phyloP scores from a whole-genome alignment of 2,329 filamentous ascomycete genomes.

The Pseudogymnoascus sp. region DNA sequence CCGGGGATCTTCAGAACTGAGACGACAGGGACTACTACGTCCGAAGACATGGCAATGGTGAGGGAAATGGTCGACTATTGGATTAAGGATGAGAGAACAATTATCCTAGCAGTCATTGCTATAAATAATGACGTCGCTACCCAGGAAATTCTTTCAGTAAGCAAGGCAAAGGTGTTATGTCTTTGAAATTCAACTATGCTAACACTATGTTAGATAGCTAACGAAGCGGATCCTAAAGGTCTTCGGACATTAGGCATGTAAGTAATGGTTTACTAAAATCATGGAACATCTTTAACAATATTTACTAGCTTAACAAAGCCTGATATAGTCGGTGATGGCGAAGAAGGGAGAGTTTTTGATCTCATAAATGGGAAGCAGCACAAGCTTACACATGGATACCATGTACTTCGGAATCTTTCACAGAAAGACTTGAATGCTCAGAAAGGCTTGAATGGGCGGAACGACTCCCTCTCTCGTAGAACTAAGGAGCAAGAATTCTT shows the following conservation, averaged over 20 bases:
- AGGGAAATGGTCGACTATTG: conserved; percentile 39
- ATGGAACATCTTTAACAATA: not conserved
- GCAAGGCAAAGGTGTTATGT: not conserved
- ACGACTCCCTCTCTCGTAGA: not conserved
- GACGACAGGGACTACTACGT: conserved; percentile 16
- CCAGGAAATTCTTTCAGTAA: conserved; percentile 12
- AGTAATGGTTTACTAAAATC: not conserved
- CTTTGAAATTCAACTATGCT: not conserved
- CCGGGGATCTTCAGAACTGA: conserved; percentile 44
- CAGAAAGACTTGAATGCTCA: not conserved
- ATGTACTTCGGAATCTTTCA: conserved; percentile 17
- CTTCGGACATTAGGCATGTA: conserved; percentile 13
- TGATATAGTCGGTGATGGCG: not conserved
- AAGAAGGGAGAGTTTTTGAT: conserved; percentile 2
- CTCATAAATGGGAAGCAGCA: conserved; percentile 12
- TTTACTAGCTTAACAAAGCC: conserved; percentile 6
- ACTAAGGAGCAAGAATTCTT: conserved; percentile 13
- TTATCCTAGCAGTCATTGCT: conserved; percentile 14
- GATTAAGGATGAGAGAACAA: conserved; percentile 40
- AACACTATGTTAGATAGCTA: conserved; percentile 7
- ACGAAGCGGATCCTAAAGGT: conserved; percentile 13
- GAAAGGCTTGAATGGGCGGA: not conserved
- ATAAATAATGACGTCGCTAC: conserved; percentile 12
- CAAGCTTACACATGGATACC: conserved; percentile 15
- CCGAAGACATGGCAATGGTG: conserved; percentile 37